Conservation (phyloP, 805 yeast genomes). For the Saccharomycopsis sp. region DNA sequence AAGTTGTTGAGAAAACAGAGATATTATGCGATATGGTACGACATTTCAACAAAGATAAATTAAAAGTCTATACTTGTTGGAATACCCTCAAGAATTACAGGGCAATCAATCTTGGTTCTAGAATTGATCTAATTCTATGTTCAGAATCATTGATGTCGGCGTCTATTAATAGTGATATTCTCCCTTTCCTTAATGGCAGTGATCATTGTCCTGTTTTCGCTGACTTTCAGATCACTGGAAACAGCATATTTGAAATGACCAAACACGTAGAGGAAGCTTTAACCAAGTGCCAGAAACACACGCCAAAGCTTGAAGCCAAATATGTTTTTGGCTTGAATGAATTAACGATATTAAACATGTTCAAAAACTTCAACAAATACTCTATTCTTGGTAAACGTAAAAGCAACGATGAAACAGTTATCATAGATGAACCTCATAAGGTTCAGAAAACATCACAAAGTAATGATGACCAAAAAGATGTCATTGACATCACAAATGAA, state of each 20-base stretch:
- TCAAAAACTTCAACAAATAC: constrained; percentile 17
- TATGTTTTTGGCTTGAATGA: constrained; percentile 37
- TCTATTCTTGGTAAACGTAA: constrained; percentile 12
- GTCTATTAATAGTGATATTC: constrained; percentile 42
- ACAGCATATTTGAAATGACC: constrained; percentile 6
- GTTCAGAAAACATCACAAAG: background rate
- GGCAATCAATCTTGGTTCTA: constrained; percentile 78
- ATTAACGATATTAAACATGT: constrained; percentile 18
- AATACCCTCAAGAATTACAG: constrained; percentile 70
- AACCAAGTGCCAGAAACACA: constrained; percentile 7
- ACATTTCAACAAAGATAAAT: constrained; percentile 41
- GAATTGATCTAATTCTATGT: constrained; percentile 72
- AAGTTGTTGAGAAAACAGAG: constrained; percentile 31
- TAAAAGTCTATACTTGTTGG: constrained; percentile 87
- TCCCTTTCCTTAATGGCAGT: constrained; percentile 72
- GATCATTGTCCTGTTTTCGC: constrained; percentile 91
- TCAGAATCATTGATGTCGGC: constrained; percentile 33
- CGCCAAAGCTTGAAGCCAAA: constrained; percentile 49
- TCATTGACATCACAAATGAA: background rate
- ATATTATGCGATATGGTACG: constrained; percentile 57
- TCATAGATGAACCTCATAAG: background rate
- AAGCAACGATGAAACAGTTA: background rate
- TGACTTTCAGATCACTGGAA: constrained; percentile 40
- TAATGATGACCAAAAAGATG: background rate
- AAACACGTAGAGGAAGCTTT: background rate